Base-by-base conservation (phyloP, 164 flowering plant genomes). In the Vitis rotundifolia region DNA sequence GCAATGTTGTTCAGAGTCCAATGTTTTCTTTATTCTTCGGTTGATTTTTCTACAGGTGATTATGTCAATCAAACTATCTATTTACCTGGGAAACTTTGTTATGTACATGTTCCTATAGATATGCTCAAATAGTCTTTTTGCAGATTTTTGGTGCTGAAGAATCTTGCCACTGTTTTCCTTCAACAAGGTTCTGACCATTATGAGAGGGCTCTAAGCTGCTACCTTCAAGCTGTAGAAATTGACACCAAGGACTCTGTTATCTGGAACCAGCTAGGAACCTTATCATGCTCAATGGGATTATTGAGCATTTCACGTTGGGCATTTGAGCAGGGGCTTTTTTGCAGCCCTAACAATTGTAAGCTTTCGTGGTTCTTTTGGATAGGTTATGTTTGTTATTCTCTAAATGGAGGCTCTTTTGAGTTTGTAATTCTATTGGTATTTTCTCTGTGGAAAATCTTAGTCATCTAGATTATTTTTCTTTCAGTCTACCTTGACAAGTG, bases 331-430 rank as follows among this genome's bases (percentile, higher is more conserved):
- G 99, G 98, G 69, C 89, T 95, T 69, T 61, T 81, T 58, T 93
- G 99, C 84, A 95, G 99, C 71, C 98, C 99, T 48, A 95, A 86
- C 76, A 95, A 95, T 76, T 93, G 99, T 95, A 85, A 81, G 90
- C 48, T 68, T 61, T 54, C 57, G 6, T 44, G 5, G 13, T n/a
- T 53, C 8, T 18, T 51, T 68, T 12, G 2, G 2, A 18, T 4
- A 58, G 19, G 13, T 18, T 55, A 11, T 15, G 22, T 63, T 63
- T 37, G n/a, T 51, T 11, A 16, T 49, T 22, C 26, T 22, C 26
- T 22, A 22, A 44, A n/a, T 49, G 44, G 44, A 37, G 44, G 44
- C 44, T 37, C 44, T 37, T 37, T 37, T 37, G 47, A 49, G 28
- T 50, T 2, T 49, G 13, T 62, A 15, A 1, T 60, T 37, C 26